These are phyloP conservation scores for Aspergillus thermomutatus DNA, from an alignment of 2,329 filamentous ascomycete genomes.

Conservation along the genomic window DNA sequence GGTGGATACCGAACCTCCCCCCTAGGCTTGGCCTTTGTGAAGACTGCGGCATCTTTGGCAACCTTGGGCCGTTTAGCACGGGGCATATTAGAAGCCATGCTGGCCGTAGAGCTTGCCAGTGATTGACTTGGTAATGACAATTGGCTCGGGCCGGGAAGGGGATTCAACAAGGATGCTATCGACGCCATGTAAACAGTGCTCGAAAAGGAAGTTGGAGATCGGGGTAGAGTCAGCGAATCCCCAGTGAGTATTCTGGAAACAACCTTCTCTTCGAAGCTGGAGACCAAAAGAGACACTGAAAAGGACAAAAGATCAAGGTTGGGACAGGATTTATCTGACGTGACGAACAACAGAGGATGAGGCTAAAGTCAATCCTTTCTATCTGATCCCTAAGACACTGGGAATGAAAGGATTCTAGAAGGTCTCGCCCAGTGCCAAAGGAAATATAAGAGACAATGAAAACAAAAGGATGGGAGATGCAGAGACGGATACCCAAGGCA, in stretches of 20 bases:
- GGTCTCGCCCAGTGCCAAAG: constrained; percentile 12
- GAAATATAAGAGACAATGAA: constrained; percentile 8
- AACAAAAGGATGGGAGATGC: constrained; percentile 10
- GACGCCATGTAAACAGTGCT: constrained; percentile 53
- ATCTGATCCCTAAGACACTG: constrained; percentile 9
- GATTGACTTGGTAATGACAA: constrained; percentile 34
- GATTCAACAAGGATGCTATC: constrained; percentile 65
- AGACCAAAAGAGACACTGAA: neutral
- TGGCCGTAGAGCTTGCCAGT: constrained; percentile 44
- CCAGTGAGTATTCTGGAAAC: constrained; percentile 1
- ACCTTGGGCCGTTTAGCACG: constrained; percentile 52
- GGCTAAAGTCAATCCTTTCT: constrained; percentile 12
- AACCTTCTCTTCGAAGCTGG: neutral
- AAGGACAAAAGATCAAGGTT: constrained; percentile 4
- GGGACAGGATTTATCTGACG: constrained; percentile 12
- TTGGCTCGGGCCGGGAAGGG: constrained; percentile 42
- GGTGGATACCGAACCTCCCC: constrained; percentile 72
- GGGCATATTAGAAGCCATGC: constrained; percentile 21
- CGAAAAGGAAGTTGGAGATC: neutral
- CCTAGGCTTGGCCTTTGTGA: constrained; percentile 59
- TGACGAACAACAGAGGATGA: constrained; percentile 9
- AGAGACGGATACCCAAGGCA: constrained; percentile 1
- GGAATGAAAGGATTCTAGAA: constrained; percentile 26
- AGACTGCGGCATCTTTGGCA: constrained; percentile 62
- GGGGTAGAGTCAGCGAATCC: neutral